Conservation (phyloP, 495 filamentous ascomycete species). For the Neurospora sp. region DNA sequence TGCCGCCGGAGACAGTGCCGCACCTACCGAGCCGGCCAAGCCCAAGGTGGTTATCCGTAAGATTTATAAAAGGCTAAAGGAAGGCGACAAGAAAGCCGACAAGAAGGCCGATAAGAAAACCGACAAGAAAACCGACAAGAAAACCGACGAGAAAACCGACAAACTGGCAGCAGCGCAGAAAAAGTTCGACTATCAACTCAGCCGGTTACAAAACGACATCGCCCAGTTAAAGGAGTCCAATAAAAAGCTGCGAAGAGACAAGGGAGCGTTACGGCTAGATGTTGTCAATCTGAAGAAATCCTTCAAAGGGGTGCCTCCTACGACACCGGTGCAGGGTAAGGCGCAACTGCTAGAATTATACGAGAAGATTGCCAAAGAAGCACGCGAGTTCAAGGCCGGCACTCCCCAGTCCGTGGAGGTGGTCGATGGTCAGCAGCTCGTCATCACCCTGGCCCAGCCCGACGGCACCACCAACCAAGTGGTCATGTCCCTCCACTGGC, state of each 20-base stretch:
- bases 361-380: background rate
- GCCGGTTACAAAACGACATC: background rate
- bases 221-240: background rate
- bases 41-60: background rate
- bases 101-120: background rate
- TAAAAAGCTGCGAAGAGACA: background rate
- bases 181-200: background rate
- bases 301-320: background rate
- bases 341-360: background rate
- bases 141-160: background rate
- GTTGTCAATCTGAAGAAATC: background rate
- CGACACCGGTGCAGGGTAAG: background rate
- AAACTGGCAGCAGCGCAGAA: background rate
- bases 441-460: background rate
- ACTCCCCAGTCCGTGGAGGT: background rate
- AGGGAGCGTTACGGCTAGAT: background rate
- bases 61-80: background rate
- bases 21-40: background rate
- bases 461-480: background rate
- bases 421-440: background rate
- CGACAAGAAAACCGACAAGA: background rate
- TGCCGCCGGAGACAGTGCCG: background rate
- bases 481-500: conserved; percentile 30
- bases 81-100: background rate
- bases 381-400: background rate